These are phyloP conservation scores for Tagetes patula DNA, from an alignment of 129 eudicot species.

Conservation along the genomic window DNA sequence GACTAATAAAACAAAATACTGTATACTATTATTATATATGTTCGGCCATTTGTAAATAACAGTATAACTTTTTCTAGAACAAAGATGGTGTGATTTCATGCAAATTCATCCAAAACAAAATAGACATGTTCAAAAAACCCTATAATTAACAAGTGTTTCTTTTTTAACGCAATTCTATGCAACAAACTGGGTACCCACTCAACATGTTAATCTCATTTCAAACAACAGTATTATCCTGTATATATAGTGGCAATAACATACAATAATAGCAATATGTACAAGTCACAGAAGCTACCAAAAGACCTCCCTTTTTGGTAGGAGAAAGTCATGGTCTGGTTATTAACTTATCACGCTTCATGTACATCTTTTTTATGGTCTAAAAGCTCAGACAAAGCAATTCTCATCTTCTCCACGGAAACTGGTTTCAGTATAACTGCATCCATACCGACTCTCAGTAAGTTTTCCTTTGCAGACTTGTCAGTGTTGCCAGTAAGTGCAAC, in stretches of 20 bases:
- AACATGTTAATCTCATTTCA: slow-evolving; percentile 24
- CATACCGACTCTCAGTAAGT: slow-evolving; percentile 74
- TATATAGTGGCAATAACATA: neutral
- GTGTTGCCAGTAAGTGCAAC: slow-evolving; percentile 66
- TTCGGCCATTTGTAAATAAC: neutral
- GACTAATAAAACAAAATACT: neutral
- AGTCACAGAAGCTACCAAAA: slow-evolving; percentile 1
- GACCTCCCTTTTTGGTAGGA: neutral
- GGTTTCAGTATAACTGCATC: slow-evolving; percentile 81
- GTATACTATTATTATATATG: no score
- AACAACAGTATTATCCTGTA: slow-evolving; percentile 13
- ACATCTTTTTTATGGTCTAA: slow-evolving; percentile 51
- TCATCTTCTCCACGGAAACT: slow-evolving; percentile 83
- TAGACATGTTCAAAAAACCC: neutral
- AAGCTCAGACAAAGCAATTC: slow-evolving; percentile 66
- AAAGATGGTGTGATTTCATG: neutral
- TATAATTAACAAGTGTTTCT: slow-evolving; percentile 5
- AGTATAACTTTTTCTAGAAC: no score
- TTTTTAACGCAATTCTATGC: slow-evolving; percentile 23
- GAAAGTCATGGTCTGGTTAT: neutral
- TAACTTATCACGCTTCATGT: slow-evolving; percentile 30
- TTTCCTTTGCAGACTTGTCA: slow-evolving; percentile 58
- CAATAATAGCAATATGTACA: slow-evolving; percentile 31
- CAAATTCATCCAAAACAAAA: no score
- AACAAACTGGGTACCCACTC: slow-evolving; percentile 17